Evolutionary conservation across 108 stramenopile species (phyloP), one percentile per base, ranked within the genome.

Genomic region (Cyclotella choctawhatcheeana): DNA sequence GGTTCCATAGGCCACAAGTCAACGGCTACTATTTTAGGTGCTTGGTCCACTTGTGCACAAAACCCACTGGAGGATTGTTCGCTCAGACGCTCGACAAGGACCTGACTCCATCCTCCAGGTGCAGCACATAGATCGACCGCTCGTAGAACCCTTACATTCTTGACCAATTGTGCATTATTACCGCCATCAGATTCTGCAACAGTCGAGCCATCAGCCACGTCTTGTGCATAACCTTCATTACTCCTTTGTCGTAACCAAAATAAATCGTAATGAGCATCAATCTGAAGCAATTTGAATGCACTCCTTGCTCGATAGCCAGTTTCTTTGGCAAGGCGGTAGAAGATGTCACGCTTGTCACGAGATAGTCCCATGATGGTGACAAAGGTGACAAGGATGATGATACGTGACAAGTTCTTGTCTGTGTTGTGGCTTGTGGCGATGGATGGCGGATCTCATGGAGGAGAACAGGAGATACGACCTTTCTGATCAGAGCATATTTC

Each of bases 41-140:
- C 31, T 34, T 48, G n/a, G n/a, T n/a, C n/a, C 47, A 17, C 47
- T n/a, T 4, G 47, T 26, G 25, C n/a, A n/a, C 24, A 3, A 53
- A 25, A 26, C 21, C 13, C 25, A 53, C 3, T 25, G 25, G 31
- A 16, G 58, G 30, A n/a, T 1, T 1, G 32, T 17, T 12, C 14
- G 52, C n/a, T n/a, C n/a, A 96, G 70, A 54, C 85, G 81, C 51
- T 87, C 84, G 8, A 82, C 69, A 16, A 98, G 72, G 17, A 99
- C 98, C 69, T 99, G 99, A 37, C 82, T 86, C 99, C 99, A 99
- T 29, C 91, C 91, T 51, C 99, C 99, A 0, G 99, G 99, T 3
- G 99, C 99, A 5, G 99, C 98, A 73, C 98, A 99, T 24, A 99
- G 79, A 84, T 99, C 99, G 0, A 99, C 99, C 12, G 95, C 98